These are phyloP conservation scores for Rhizopogon roseolus DNA, from an alignment of 768 basidiomycete species.

Conservation along the genomic window DNA sequence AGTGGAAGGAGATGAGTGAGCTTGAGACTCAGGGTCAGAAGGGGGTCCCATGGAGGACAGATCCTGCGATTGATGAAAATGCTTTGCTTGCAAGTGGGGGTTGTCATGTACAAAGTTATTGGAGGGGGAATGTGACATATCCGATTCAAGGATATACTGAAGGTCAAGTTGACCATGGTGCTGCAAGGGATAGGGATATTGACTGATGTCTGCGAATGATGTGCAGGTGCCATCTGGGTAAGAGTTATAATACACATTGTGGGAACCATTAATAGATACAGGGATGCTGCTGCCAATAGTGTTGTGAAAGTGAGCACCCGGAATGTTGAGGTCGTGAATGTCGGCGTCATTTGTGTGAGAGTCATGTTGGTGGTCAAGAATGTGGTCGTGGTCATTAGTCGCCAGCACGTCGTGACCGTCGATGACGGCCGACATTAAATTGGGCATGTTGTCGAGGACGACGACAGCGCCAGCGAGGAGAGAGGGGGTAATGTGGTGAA, in stretches of 20 bases:
- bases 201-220: constrained; percentile 11
- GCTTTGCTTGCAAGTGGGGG: constrained; percentile 24
- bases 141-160: constrained; percentile 16
- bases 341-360: constrained; percentile 19
- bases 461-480: constrained; percentile 13
- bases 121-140: constrained; percentile 13
- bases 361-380: constrained; percentile 20
- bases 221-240: constrained; percentile 19
- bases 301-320: constrained; percentile 16
- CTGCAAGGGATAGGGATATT: constrained; percentile 22
- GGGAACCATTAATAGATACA: constrained; percentile 28
- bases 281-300: constrained; percentile 14
- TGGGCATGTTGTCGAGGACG: constrained; percentile 4
- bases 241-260: constrained; percentile 27
- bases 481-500: constrained; percentile 7
- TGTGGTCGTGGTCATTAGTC: background rate
- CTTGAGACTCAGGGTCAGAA: constrained; percentile 21
- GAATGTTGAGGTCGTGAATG: constrained; percentile 29
- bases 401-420: constrained; percentile 17
- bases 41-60: constrained; percentile 10
- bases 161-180: constrained; percentile 24
- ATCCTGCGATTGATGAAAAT: constrained; percentile 22
- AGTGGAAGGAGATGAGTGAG: constrained; percentile 20
- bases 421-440: constrained; percentile 5
- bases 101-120: constrained; percentile 14